These are phyloP conservation scores for Stellera chamaejasme DNA, from an alignment of 345 rosid genomes.

Conservation along the genomic window DNA sequence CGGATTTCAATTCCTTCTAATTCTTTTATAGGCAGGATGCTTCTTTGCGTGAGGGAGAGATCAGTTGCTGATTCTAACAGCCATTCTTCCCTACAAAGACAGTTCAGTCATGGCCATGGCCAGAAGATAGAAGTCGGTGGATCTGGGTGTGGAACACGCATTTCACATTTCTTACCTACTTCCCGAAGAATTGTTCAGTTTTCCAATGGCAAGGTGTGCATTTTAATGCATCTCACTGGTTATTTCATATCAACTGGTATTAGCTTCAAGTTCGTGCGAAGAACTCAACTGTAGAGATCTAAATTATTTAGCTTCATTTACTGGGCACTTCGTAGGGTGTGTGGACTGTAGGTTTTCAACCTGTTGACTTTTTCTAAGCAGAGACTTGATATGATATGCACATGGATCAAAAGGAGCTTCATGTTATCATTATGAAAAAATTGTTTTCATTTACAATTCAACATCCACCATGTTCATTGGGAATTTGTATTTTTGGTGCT, in stretches of 20 bases:
- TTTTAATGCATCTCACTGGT: not conserved
- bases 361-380: not conserved
- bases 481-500: too few relatives aligned
- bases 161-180: conserved; percentile 70
- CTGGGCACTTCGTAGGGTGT: too few relatives aligned
- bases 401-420: too few relatives aligned
- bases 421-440: too few relatives aligned
- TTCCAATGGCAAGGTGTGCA: conserved; percentile 55
- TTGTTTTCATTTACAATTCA: too few relatives aligned
- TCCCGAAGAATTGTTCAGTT: conserved; percentile 78
- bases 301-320: too few relatives aligned
- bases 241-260: not conserved
- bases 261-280: too few relatives aligned
- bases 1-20: not conserved
- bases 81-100: conserved; percentile 65
- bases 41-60: conserved; percentile 70
- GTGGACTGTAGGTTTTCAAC: not conserved
- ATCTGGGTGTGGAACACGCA: conserved; percentile 43
- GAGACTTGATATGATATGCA: too few relatives aligned
- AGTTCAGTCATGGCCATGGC: conserved; percentile 55
- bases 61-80: conserved; percentile 38
- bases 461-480: too few relatives aligned
- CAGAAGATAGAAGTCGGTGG: conserved; percentile 57
- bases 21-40: conserved; percentile 51
- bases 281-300: too few relatives aligned